Evolutionary conservation across 2,329 filamentous ascomycete genomes (phyloP).

Genomic region (Fusarium robinianum): DNA sequence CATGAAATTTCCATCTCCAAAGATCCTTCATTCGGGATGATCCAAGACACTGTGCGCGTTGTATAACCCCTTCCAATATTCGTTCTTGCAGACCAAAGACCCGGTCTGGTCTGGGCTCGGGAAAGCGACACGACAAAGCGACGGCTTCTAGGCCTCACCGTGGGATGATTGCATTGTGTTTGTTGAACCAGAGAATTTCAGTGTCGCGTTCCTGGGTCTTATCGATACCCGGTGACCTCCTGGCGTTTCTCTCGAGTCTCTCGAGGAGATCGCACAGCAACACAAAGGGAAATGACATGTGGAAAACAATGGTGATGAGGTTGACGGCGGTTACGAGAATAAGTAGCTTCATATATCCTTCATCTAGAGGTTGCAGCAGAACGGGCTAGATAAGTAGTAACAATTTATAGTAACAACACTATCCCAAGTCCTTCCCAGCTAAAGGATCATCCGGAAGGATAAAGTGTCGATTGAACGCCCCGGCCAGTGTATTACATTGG

Average conservation of each 20-base stretch:
- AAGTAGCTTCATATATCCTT: no score
- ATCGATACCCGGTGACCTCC: slow-evolving; percentile 30
- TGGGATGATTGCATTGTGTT: slow-evolving; percentile 61
- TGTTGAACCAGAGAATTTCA: slow-evolving; percentile 66
- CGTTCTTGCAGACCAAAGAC: slow-evolving; percentile 67
- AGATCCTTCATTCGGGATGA: slow-evolving; percentile 60
- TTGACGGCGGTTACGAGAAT: no score
- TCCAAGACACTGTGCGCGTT: slow-evolving; percentile 63
- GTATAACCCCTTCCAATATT: slow-evolving; percentile 64
- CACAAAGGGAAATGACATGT: slow-evolving; percentile 65
- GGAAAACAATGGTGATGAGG: background rate
- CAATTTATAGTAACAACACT: no score
- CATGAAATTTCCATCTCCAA: slow-evolving; percentile 59
- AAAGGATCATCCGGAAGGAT: no score
- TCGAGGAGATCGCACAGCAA: slow-evolving; percentile 71
- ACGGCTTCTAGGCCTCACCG: slow-evolving; percentile 50
- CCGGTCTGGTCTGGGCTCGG: slow-evolving; percentile 70
- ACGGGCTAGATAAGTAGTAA: no score
- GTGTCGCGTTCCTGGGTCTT: slow-evolving; percentile 34
- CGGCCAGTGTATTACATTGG: no score
- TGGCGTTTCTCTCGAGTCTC: slow-evolving; percentile 54
- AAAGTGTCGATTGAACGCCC: no score
- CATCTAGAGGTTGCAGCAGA: no score
- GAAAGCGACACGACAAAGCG: slow-evolving; percentile 71
- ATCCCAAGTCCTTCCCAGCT: no score